Evolutionary conservation across 2,329 filamentous ascomycete genomes (phyloP).

Genomic region (Exophiala calicioides): DNA sequence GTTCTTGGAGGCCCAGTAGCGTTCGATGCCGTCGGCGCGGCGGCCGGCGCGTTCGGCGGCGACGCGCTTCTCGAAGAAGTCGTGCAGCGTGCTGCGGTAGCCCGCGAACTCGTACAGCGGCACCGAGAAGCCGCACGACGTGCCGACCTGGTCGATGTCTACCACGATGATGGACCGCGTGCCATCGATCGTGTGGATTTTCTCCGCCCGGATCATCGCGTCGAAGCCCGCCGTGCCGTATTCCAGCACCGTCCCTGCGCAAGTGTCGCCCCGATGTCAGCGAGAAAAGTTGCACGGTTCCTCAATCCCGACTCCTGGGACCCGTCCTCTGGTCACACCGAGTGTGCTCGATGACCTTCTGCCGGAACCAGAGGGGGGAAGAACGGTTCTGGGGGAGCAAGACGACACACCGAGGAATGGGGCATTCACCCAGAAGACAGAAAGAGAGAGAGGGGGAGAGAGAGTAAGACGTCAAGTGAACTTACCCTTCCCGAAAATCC

Average conservation of each 20-base stretch:
- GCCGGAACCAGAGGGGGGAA: too few species aligned
- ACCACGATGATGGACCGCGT: constrained; percentile 63
- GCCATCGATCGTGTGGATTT: constrained; percentile 43
- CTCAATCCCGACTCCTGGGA: not conserved
- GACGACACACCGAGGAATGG: too few species aligned
- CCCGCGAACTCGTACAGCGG: constrained; percentile 29
- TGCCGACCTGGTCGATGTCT: constrained; percentile 66
- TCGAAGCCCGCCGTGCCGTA: constrained; percentile 56
- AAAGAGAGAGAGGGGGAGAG: too few species aligned
- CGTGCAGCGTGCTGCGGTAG: constrained; percentile 27
- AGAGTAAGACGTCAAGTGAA: too few species aligned
- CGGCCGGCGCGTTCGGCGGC: constrained; percentile 40
- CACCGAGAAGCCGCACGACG: constrained; percentile 66
- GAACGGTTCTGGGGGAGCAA: too few species aligned
- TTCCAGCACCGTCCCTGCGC: constrained; percentile 61
- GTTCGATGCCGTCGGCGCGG: constrained; percentile 50
- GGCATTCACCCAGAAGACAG: too few species aligned
- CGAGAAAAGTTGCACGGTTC: not conserved
- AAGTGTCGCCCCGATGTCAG: constrained; percentile 48
- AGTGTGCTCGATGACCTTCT: too few species aligned
- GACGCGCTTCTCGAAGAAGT: constrained; percentile 29
- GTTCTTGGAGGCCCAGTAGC: constrained; percentile 62
- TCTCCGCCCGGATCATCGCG: constrained; percentile 37
- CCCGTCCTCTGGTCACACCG: too few species aligned
- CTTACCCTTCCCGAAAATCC: constrained; percentile 38